Conservation (phyloP, 2,329 filamentous ascomycete species). For the Calonectria pseudoturangicola region DNA sequence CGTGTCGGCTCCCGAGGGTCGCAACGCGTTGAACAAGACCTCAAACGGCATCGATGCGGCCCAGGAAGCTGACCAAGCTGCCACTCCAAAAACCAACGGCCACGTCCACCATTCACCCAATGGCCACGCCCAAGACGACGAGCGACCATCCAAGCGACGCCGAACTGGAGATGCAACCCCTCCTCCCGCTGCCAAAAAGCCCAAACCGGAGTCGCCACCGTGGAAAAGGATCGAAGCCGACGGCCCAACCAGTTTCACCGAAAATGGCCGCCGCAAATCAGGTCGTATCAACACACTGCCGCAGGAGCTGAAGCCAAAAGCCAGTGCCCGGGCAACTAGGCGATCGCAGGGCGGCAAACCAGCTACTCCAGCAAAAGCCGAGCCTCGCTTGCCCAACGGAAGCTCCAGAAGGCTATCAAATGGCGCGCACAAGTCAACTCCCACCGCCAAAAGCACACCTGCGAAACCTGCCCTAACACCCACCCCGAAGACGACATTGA, state of each 20-base stretch:
- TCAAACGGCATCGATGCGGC: conserved; percentile 37
- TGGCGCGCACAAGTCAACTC: conserved; percentile 52
- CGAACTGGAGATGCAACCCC: conserved; percentile 72
- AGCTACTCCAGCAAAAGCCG: conserved; percentile 59
- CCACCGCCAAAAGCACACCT: conserved; percentile 51
- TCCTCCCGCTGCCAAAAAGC: conserved; percentile 65
- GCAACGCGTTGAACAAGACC: conserved; percentile 47
- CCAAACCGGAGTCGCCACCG: conserved; percentile 82
- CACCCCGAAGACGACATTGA: conserved; percentile 57
- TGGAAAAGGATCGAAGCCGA: conserved; percentile 93
- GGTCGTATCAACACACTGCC: conserved; percentile 77
- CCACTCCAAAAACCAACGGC: conserved; percentile 53
- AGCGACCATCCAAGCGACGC: conserved; percentile 79
- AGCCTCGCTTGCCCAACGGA: conserved; percentile 52
- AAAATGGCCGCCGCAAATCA: conserved; percentile 82
- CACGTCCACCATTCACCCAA: conserved; percentile 63
- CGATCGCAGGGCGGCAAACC: conserved; percentile 59
- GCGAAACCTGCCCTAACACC: conserved; percentile 50
- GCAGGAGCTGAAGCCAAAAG: conserved; percentile 69
- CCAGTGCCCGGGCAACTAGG: conserved; percentile 72
- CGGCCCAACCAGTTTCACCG: conserved; percentile 89
- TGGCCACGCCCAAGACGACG: conserved; percentile 62
- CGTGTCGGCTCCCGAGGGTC: conserved; percentile 40
- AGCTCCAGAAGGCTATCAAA: conserved; percentile 52
- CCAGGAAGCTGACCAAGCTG: conserved; percentile 51